Conservation (phyloP, 495 filamentous ascomycete species). For the Cryomyces antarcticus region DNA sequence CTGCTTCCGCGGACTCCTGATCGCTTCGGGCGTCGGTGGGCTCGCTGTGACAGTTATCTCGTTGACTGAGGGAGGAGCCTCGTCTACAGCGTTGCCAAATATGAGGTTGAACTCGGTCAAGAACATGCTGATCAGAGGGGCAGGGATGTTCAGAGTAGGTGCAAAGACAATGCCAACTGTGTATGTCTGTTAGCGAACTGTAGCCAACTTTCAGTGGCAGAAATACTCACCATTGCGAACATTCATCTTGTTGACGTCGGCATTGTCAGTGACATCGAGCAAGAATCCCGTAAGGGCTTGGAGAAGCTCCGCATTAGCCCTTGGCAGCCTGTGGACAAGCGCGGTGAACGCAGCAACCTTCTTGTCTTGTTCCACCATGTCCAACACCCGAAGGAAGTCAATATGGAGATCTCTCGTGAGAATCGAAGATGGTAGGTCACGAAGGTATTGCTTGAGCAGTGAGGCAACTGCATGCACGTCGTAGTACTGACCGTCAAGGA, state of each 20-base stretch:
- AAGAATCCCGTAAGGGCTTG: conserved; percentile 69
- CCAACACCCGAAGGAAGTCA: conserved; percentile 71
- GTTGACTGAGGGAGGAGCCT: conserved; percentile 25
- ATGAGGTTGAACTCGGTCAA: conserved; percentile 76
- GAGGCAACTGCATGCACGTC: conserved; percentile 94
- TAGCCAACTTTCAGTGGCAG: no score
- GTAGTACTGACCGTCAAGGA: conserved; percentile 71
- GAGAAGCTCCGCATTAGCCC: conserved; percentile 58
- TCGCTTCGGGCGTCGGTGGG: conserved; percentile 33
- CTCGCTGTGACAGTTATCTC: conserved; percentile 1
- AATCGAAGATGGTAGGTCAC: conserved; percentile 78
- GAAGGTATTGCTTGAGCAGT: conserved; percentile 80
- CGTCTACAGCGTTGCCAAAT: conserved; percentile 50
- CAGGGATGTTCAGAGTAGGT: conserved; percentile 92
- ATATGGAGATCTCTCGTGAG: conserved; percentile 75
- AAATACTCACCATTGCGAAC: conserved; percentile 50
- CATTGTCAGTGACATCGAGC: conserved; percentile 73
- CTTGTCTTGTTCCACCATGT: conserved; percentile 33
- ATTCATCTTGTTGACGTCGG: conserved; percentile 92
- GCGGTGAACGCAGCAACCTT: conserved; percentile 70
- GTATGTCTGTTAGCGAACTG: no score
- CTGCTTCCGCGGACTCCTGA: conserved; percentile 44
- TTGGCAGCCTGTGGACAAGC: conserved; percentile 67
- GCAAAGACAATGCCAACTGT: conserved; percentile 89
- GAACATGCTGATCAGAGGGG: conserved; percentile 83